Conservation (phyloP, 1,284 basidiomycete genomes). For the Pulveroboletus sp. region DNA sequence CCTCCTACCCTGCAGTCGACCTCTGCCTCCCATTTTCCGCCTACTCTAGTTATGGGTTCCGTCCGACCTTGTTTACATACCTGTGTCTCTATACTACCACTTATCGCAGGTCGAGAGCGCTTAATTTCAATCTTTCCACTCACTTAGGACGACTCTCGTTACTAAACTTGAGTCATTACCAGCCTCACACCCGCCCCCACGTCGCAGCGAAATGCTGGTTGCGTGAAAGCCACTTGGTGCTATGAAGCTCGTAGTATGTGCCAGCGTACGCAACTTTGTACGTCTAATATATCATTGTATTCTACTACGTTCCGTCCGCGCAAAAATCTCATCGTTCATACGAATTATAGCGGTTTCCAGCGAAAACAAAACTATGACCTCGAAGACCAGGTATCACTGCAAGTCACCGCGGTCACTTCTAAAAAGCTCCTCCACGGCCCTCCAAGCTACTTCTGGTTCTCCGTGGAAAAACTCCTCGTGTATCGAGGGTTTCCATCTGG, state of each 20-base stretch:
- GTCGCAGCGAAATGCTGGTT: no score
- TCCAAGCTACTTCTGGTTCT: conserved; percentile 19
- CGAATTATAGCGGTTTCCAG: not conserved
- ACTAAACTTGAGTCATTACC: no score
- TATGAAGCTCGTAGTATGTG: no score
- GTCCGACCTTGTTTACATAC: no score
- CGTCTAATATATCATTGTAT: not conserved
- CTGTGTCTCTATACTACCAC: not conserved
- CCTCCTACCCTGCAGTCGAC: not conserved
- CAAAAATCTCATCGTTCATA: not conserved
- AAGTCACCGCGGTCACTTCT: not conserved
- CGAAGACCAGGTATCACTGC: no score
- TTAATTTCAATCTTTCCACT: no score
- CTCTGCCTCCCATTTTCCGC: no score
- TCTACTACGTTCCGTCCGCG: not conserved
- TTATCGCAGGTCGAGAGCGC: no score
- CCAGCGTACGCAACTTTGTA: not conserved
- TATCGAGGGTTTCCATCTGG: conserved; percentile 6
- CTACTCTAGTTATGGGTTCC: no score
- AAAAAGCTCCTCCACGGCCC: conserved; percentile 16
- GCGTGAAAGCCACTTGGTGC: no score
- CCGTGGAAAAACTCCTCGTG: conserved; percentile 12
- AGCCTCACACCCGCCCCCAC: no score
- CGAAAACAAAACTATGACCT: not conserved
- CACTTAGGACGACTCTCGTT: no score